These are phyloP conservation scores for Paspalum notatum DNA, from an alignment of 176 grass and related monocot species.

Conservation along the genomic window DNA sequence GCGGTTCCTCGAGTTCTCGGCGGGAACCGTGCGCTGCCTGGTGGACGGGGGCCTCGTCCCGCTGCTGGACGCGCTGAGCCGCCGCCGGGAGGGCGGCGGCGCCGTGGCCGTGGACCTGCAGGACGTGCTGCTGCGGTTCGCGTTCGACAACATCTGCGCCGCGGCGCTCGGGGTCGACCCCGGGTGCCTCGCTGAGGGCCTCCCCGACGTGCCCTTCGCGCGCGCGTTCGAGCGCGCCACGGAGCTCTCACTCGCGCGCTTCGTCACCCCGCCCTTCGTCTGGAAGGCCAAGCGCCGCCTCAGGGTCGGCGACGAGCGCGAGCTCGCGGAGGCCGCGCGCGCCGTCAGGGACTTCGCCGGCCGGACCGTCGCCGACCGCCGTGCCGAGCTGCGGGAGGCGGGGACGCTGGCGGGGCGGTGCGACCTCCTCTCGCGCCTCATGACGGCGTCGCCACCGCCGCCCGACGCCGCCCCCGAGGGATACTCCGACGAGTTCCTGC, in stretches of 20 bases:
- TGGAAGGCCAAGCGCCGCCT: conserved; percentile 78
- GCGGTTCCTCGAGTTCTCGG: conserved; percentile 63
- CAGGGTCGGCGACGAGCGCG: conserved; percentile 59
- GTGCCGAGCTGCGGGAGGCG: conserved; percentile 52
- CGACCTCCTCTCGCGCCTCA: conserved; percentile 74
- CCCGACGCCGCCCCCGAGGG: neutral
- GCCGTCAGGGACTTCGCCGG: conserved; percentile 67
- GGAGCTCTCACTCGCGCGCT: conserved; percentile 64
- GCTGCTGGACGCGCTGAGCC: conserved; percentile 42
- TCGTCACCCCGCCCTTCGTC: conserved; percentile 76
- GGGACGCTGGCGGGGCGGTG: conserved; percentile 39
- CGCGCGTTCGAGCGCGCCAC: conserved; percentile 79
- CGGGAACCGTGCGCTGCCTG: conserved; percentile 43
- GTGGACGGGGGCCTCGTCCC: conserved; percentile 51
- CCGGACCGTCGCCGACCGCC: conserved; percentile 61
- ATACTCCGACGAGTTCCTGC: conserved; percentile 77
- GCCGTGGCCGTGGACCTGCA: conserved; percentile 80
- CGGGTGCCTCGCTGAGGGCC: conserved; percentile 69
- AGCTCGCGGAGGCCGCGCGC: conserved; percentile 47
- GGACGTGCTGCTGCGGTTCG: conserved; percentile 83
- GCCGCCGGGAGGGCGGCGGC: neutral
- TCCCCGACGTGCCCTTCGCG: conserved; percentile 86
- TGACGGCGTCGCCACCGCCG: neutral
- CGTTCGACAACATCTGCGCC: conserved; percentile 89
- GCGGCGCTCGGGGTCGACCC: conserved; percentile 72